phyloP scores from a whole-genome alignment of 1,139 yeast genomes.

The Blastobotrys indianensis region DNA sequence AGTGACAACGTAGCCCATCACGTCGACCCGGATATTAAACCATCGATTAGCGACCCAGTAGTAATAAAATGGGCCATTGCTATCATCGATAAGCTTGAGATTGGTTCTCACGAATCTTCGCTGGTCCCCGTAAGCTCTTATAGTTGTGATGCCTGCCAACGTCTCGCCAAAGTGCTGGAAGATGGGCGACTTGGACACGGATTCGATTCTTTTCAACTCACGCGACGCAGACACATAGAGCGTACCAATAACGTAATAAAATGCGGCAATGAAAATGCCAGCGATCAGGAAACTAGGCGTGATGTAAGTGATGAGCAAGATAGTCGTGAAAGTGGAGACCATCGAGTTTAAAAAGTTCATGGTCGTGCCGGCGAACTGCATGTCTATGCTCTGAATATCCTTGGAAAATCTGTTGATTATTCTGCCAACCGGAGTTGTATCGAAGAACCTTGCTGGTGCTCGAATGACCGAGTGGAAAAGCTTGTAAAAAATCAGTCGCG shows the following conservation, averaged over 20 bases:
- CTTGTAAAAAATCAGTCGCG: slow-evolving; percentile 63
- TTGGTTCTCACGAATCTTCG: slow-evolving; percentile 69
- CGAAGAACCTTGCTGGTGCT: slow-evolving; percentile 84
- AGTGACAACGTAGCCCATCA: slow-evolving; percentile 80
- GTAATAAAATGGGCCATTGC: slow-evolving; percentile 88
- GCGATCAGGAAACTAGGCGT: slow-evolving; percentile 82
- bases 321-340: slow-evolving; percentile 56
- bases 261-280: slow-evolving; percentile 59
- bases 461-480: slow-evolving; percentile 57
- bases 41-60: slow-evolving; percentile 89
- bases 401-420: slow-evolving; percentile 95
- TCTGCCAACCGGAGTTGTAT: slow-evolving; percentile 92
- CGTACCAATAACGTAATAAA: slow-evolving; percentile 78
- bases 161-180: slow-evolving; percentile 76
- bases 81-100: slow-evolving; percentile 63
- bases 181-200: slow-evolving; percentile 67
- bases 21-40: slow-evolving; percentile 90
- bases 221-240: slow-evolving; percentile 74
- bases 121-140: slow-evolving; percentile 79
- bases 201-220: slow-evolving; percentile 73
- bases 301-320: slow-evolving; percentile 65
- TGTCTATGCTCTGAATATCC: slow-evolving; percentile 90
- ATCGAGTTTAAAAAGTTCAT: slow-evolving; percentile 62
- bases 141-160: slow-evolving; percentile 63
- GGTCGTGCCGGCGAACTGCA: slow-evolving; percentile 74